phyloP scores from a whole-genome alignment of 2,329 filamentous ascomycete genomes.

The Phaeosphaeria sp. region DNA sequence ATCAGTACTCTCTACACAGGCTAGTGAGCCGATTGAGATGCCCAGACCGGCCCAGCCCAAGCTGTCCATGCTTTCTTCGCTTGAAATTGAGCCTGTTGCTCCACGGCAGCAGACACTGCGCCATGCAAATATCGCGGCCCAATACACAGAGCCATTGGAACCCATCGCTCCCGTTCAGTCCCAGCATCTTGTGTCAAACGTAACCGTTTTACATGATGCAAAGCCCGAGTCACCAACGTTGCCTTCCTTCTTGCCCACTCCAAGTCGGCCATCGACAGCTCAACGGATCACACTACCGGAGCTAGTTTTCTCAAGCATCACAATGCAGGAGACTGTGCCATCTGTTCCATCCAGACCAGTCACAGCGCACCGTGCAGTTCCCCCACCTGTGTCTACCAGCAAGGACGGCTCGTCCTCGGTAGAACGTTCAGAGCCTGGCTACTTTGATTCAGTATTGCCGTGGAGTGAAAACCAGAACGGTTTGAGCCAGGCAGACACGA shows the following conservation, averaged over 20 bases:
- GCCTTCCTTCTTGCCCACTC: constrained; percentile 39
- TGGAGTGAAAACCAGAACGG: constrained; percentile 49
- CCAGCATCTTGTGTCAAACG: constrained; percentile 31
- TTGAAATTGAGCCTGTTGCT: constrained; percentile 34
- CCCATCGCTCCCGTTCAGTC: constrained; percentile 9
- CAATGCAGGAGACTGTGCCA: constrained; percentile 38
- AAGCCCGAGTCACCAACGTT: constrained; percentile 45
- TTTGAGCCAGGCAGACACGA: constrained; percentile 4
- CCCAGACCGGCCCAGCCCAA: constrained; percentile 16
- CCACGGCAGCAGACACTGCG: constrained; percentile 21
- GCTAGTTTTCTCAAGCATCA: constrained; percentile 36
- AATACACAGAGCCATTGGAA: constrained; percentile 40
- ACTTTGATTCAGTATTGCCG: constrained; percentile 54
- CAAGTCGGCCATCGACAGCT: constrained; percentile 41
- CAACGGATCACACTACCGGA: constrained; percentile 20
- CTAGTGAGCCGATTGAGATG: constrained; percentile 26
- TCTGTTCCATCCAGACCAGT: constrained; percentile 34
- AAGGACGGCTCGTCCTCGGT: constrained; percentile 4
- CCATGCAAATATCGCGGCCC: constrained; percentile 28
- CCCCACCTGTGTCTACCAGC: constrained; percentile 11
- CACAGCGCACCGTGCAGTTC: constrained; percentile 34
- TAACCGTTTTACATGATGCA: constrained; percentile 37
- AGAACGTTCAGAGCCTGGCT: constrained; percentile 43
- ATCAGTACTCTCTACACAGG: constrained; percentile 24
- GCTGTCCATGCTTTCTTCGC: constrained; percentile 28